These are phyloP conservation scores for Solanum stenotomum DNA, from an alignment of 257 asterid species.

Conservation along the genomic window DNA sequence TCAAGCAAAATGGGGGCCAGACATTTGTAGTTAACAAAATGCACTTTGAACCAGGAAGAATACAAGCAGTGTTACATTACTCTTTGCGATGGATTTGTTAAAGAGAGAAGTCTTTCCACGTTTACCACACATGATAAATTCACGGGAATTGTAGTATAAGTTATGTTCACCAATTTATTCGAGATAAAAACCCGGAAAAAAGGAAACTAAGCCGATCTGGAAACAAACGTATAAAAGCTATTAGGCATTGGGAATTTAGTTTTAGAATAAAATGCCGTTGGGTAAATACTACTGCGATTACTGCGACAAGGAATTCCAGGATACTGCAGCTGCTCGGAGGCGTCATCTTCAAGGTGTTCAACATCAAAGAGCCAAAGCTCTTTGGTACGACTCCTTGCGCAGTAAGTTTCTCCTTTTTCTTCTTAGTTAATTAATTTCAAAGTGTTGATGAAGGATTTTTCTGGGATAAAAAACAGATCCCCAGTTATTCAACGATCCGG, in stretches of 20 bases:
- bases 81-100: neutral
- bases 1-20: neutral
- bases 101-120: neutral
- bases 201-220: neutral
- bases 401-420: slow-evolving; percentile 15
- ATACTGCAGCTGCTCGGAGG: slow-evolving; percentile 69
- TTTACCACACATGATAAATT: neutral
- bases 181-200: neutral
- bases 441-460: neutral
- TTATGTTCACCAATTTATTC: neutral
- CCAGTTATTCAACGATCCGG: slow-evolving; percentile 32
- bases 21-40: neutral
- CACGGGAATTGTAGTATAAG: neutral
- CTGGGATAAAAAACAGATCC: neutral
- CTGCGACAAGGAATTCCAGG: slow-evolving; percentile 83
- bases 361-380: slow-evolving; percentile 93
- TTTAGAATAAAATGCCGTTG: slow-evolving; percentile 35
- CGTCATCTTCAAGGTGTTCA: slow-evolving; percentile 79
- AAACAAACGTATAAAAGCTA: neutral
- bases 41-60: neutral
- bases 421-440: neutral
- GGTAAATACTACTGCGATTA: slow-evolving; percentile 89
- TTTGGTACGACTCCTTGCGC: slow-evolving; percentile 74
- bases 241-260: neutral
- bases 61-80: neutral